phyloP scores from a whole-genome alignment of 208 protist species.

The Jaenimonas drosophilae region DNA sequence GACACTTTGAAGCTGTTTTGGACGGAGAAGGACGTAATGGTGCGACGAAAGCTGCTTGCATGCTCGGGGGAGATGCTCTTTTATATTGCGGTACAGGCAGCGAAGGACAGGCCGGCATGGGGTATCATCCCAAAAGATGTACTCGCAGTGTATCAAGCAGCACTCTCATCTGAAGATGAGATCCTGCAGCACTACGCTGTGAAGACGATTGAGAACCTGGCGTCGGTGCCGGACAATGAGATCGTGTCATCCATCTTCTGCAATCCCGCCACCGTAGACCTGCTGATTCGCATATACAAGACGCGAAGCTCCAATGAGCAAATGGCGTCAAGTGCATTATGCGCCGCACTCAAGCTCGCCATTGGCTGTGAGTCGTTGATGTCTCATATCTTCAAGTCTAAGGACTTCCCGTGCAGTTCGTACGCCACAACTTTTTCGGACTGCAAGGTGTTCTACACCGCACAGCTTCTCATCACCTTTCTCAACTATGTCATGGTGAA shows the following conservation, averaged over 20 bases:
- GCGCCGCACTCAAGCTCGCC: slow-evolving; percentile 62
- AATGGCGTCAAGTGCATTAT: slow-evolving; percentile 77
- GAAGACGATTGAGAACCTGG: slow-evolving; percentile 87
- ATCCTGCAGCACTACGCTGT: slow-evolving; percentile 83
- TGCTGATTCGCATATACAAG: slow-evolving; percentile 50
- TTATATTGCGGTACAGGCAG: slow-evolving; percentile 76
- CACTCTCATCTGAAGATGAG: slow-evolving; percentile 61
- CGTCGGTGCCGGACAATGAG: slow-evolving; percentile 40
- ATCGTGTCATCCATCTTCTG: slow-evolving; percentile 44
- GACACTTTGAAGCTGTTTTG: slow-evolving; percentile 41
- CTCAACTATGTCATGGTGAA: slow-evolving; percentile 54
- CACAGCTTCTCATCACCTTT: slow-evolving; percentile 76
- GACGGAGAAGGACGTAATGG: slow-evolving; percentile 37
- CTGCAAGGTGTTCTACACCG: slow-evolving; percentile 26
- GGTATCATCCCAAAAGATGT: slow-evolving; percentile 26
- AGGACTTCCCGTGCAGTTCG: slow-evolving; percentile 24
- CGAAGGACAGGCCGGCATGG: slow-evolving; percentile 48
- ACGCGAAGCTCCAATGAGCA: slow-evolving; percentile 45
- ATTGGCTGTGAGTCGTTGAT: slow-evolving; percentile 60
- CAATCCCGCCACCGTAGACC: slow-evolving; percentile 33
- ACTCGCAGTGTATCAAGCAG: slow-evolving; percentile 26
- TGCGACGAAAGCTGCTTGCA: slow-evolving; percentile 65
- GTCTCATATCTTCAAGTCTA: slow-evolving; percentile 31
- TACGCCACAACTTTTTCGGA: slow-evolving; percentile 37
- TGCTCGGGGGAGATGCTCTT: slow-evolving; percentile 88